Conservation (phyloP, 495 filamentous ascomycete genomes). For the Barbatosphaeria neglecta region DNA sequence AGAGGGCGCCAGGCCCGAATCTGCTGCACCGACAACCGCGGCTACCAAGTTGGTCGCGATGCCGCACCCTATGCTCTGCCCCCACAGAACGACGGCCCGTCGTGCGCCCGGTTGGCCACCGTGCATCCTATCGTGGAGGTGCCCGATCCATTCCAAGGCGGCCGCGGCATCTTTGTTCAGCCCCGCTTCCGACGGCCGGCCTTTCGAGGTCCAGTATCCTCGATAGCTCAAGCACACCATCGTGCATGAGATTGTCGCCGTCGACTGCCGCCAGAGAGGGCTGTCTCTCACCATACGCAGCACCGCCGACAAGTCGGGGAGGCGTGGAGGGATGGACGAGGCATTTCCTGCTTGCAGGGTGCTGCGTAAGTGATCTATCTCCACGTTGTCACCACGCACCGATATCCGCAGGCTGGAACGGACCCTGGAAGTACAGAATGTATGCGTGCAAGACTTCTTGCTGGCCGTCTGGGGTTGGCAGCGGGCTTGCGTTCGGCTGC, state of each 20-base stretch:
- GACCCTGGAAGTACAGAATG: constrained; percentile 51
- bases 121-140: constrained; percentile 17
- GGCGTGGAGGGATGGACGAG: constrained; percentile 54
- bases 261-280: constrained; percentile 4
- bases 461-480: not conserved
- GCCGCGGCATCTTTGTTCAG: constrained; percentile 54
- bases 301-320: constrained; percentile 54
- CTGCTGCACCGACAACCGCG: constrained; percentile 6
- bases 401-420: constrained; percentile 5
- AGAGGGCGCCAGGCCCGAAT: too few species aligned
- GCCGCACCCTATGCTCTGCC: constrained; percentile 62
- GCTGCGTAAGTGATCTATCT: constrained; percentile 19
- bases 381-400: too few species aligned
- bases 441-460: constrained; percentile 17
- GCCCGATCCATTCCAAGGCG: constrained; percentile 42
- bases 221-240: constrained; percentile 61
- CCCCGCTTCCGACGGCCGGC: constrained; percentile 53
- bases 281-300: constrained; percentile 27
- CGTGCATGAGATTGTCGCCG: constrained; percentile 27
- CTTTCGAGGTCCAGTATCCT: constrained; percentile 69
- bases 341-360: constrained; percentile 40
- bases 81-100: constrained; percentile 56
- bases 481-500: constrained; percentile 1
- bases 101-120: constrained; percentile 8
- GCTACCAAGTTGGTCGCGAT: constrained; percentile 42